Evolutionary conservation across 2,329 filamentous ascomycete species (phyloP).

Genomic region (Helminthosporium solani): DNA sequence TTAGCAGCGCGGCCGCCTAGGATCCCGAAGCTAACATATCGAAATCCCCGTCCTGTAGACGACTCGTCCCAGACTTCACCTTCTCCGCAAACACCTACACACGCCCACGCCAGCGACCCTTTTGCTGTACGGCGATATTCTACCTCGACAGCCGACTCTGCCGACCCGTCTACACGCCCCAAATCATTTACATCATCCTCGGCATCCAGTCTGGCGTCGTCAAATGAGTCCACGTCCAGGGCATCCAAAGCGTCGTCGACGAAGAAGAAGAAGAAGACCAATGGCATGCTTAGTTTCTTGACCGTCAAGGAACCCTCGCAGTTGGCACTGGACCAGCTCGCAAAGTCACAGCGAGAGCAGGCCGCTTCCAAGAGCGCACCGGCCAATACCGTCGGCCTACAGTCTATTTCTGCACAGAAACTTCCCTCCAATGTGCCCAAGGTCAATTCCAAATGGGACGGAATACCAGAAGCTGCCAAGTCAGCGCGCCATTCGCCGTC

Average conservation of each 20-base stretch:
- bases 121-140: slow-evolving; percentile 1
- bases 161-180: slow-evolving; percentile 11
- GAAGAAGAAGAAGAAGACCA: slow-evolving; percentile 36
- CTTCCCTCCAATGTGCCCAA: slow-evolving; percentile 53
- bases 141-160: slow-evolving; percentile 2
- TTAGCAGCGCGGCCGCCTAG: slow-evolving; percentile 30
- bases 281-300: slow-evolving; percentile 49
- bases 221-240: slow-evolving; percentile 28
- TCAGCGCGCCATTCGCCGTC: slow-evolving; percentile 12
- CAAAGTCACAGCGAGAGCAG: slow-evolving; percentile 46
- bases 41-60: slow-evolving; percentile 27
- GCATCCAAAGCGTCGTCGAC: slow-evolving; percentile 26
- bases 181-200: slow-evolving; percentile 19
- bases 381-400: slow-evolving; percentile 28
- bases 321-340: slow-evolving; percentile 48
- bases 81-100: slow-evolving; percentile 10
- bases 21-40: slow-evolving; percentile 39
- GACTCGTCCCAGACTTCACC: slow-evolving; percentile 18
- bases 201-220: slow-evolving; percentile 36
- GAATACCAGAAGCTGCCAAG: slow-evolving; percentile 48
- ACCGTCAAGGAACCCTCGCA: slow-evolving; percentile 53
- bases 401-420: slow-evolving; percentile 46
- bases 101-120: not conserved
- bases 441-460: slow-evolving; percentile 58
- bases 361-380: slow-evolving; percentile 27